Base-by-base conservation (phyloP, 306 rosid genomes). In the Ochetophila trinervis region DNA sequence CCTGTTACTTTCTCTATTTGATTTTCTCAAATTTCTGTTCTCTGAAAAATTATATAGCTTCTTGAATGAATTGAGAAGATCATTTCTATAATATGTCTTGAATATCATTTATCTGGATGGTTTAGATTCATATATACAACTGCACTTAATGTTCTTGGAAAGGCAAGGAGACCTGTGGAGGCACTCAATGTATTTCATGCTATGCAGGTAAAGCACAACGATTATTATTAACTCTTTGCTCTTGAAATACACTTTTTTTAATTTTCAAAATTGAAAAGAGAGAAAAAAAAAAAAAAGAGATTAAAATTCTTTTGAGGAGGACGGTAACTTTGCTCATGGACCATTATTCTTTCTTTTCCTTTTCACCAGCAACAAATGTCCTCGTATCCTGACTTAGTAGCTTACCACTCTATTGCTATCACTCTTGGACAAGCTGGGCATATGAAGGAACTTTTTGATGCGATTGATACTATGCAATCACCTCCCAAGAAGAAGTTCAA, bases 371-470 rank as follows among this genome's bases (percentile, higher is more conserved):
- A 84, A 92, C 84, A 89, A 34, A 74, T 89, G 78, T 85, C 98
- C 63, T 73, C 98, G 2, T 92, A 92, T 76, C 98, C 98, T 62
- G 95, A 92, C 79, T 69, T 89, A 71, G 94, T 92, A 48, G 87
- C 98, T 68, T 92, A 92, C 83, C 98, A 76, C 76, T 84, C 91
- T 72, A 81, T 87, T 72, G 89, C 95, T 55, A 85, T 89, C 62
- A 84, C 97, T 64, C 98, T 93, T 78, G 98, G 98, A 72, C 95
- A 87, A 93, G 94, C 87, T 36, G 98, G 98, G 60, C 76, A 84
- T 58, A 82, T 89, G 90, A 85, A 84, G 81, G 95, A 89, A 75
- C 98, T 93, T 66, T 92, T 93, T 78, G 91, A 85, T 68, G 91
- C 89, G 66, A 86, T 92, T 80, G 96, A 92, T 78, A 82, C 51